phyloP scores from a whole-genome alignment of 208 protist genomes.

The Trypanosomatidae sp. region DNA sequence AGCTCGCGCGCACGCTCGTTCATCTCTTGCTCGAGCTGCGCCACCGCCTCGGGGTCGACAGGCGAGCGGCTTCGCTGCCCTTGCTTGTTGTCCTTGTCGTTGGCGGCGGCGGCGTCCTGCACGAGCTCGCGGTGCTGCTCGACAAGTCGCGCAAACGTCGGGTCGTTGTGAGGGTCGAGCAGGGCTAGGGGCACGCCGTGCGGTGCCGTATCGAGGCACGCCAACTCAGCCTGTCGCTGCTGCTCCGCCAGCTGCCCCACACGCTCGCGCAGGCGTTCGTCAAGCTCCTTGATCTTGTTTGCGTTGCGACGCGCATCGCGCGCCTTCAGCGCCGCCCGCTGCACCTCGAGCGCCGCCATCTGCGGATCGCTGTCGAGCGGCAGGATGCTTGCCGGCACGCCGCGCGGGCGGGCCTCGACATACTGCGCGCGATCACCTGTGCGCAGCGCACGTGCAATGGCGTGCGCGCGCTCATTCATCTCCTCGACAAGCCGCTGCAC shows the following conservation, averaged over 20 bases:
- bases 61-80: slow-evolving; percentile 14
- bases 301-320: slow-evolving; percentile 48
- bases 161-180: slow-evolving; percentile 38
- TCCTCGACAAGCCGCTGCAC: slow-evolving; percentile 21
- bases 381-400: slow-evolving; percentile 46
- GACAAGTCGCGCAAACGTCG: slow-evolving; percentile 38
- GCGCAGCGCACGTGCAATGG: slow-evolving; percentile 25
- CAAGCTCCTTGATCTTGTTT: slow-evolving; percentile 43
- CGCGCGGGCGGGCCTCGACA: slow-evolving; percentile 28
- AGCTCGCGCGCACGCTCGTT: slow-evolving; percentile 48
- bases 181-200: slow-evolving; percentile 38
- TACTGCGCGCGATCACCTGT: slow-evolving; percentile 36
- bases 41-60: slow-evolving; percentile 20
- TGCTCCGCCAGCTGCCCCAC: slow-evolving; percentile 42
- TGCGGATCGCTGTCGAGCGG: slow-evolving; percentile 41
- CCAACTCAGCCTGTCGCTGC: slow-evolving; percentile 41
- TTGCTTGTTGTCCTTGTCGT: slow-evolving; percentile 1
- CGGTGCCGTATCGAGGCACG: slow-evolving; percentile 33
- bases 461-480: slow-evolving; percentile 47
- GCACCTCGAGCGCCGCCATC: slow-evolving; percentile 46
- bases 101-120: slow-evolving; percentile 3
- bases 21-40: slow-evolving; percentile 46
- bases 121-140: slow-evolving; percentile 27
- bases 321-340: slow-evolving; percentile 39
- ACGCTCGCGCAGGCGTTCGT: slow-evolving; percentile 43